Conservation (phyloP, 116 monocot species). For the Trichopus zeylanicus region DNA sequence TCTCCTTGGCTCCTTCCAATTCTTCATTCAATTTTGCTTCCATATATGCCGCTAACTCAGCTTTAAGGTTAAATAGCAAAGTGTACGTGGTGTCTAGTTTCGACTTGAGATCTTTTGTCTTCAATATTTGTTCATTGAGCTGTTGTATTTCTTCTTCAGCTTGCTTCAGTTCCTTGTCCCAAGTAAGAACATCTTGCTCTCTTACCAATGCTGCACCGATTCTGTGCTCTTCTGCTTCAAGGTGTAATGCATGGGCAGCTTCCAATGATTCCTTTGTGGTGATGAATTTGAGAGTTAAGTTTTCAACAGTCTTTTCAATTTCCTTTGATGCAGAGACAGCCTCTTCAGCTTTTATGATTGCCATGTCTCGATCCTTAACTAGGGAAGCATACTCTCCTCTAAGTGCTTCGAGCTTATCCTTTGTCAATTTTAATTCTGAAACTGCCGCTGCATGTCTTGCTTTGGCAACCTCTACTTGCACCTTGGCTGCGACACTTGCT, state of each 20-base stretch:
- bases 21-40: constrained; percentile 40
- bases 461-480: constrained; percentile 60
- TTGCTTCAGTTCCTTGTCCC: constrained; percentile 71
- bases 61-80: constrained; percentile 34
- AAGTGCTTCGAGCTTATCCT: constrained; percentile 33
- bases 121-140: constrained; percentile 30
- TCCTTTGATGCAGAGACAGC: constrained; percentile 40
- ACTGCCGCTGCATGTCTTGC: constrained; percentile 45
- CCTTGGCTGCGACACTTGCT: constrained; percentile 52
- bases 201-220: constrained; percentile 53
- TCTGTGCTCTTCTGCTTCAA: constrained; percentile 74
- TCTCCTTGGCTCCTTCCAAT: constrained; percentile 7
- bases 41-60: constrained; percentile 45
- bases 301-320: constrained; percentile 59
- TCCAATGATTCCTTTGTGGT: constrained; percentile 50
- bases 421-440: constrained; percentile 42
- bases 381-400: constrained; percentile 29
- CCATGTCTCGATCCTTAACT: constrained; percentile 37
- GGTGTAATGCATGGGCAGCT: constrained; percentile 47
- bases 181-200: constrained; percentile 54
- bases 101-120: constrained; percentile 48
- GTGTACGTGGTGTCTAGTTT: constrained; percentile 43
- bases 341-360: constrained; percentile 37
- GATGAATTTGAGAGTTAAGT: constrained; percentile 60
- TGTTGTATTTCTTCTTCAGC: constrained; percentile 49